A percentile compares a stretch with the other conserved stretches of the same genome.
Evolutionary conservation across 2,329 filamentous ascomycete genomes (phyloP).

Genomic region (Neonectria magnoliae): DNA sequence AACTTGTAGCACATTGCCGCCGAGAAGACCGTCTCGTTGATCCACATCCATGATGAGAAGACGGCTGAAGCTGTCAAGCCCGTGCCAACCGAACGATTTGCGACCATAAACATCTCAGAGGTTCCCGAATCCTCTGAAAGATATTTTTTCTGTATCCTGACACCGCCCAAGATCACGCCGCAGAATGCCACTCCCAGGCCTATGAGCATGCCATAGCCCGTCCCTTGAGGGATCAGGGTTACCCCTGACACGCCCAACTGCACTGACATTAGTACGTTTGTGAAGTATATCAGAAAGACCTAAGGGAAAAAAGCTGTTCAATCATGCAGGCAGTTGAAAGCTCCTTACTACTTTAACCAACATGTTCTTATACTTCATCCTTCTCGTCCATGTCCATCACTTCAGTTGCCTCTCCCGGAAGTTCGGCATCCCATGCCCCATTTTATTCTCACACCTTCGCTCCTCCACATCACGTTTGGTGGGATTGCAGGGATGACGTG

Average conservation of each 20-base stretch:
- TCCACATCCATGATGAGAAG: conserved; percentile 22
- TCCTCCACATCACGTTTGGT: neutral
- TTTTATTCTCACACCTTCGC: neutral
- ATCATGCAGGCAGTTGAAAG: neutral
- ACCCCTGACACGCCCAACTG: neutral
- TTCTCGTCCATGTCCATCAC: neutral
- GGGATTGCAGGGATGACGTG: neutral
- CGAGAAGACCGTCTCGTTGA: conserved; percentile 14
- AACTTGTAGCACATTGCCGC: conserved; percentile 13
- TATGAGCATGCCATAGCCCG: conserved; percentile 16
- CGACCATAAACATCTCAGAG: conserved; percentile 16
- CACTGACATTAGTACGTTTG: neutral
- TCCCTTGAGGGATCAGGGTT: neutral
- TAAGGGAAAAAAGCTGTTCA: neutral
- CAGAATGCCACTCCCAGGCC: conserved; percentile 10
- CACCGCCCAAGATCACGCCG: conserved; percentile 9
- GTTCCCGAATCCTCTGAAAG: conserved; percentile 7
- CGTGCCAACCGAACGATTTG: conserved; percentile 19
- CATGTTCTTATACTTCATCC: neutral
- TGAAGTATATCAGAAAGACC: no score
- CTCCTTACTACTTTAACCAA: neutral
- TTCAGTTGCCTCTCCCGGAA: neutral
- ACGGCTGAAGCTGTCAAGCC: conserved; percentile 24
- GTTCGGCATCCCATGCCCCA: neutral
- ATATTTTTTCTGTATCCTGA: conserved; percentile 11